Evolutionary conservation across 2,329 filamentous ascomycete genomes (phyloP).

Genomic region (Stemphylium beticola): DNA sequence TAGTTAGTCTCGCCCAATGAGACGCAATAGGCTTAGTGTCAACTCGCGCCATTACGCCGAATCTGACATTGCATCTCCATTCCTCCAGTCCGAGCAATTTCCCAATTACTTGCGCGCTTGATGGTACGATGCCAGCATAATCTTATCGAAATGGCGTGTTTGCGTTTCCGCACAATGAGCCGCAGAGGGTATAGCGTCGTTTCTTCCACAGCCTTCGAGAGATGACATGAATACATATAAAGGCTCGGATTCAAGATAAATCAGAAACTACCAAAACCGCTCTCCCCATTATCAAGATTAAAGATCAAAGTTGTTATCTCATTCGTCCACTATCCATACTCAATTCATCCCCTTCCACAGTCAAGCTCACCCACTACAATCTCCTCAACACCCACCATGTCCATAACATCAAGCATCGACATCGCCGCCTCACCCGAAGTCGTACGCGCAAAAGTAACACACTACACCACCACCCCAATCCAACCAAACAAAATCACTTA

Average conservation of each 20-base stretch:
- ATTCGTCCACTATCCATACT: background rate
- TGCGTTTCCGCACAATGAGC: conserved; percentile 6
- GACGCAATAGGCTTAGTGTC: background rate
- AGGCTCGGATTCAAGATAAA: background rate
- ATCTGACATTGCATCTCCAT: background rate
- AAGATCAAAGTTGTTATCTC: too few relatives aligned
- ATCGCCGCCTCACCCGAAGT: conserved; percentile 20
- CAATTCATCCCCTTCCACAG: background rate
- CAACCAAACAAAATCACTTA: background rate
- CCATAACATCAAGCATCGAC: conserved; percentile 19
- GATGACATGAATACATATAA: background rate
- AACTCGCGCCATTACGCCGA: background rate
- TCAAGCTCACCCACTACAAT: too few relatives aligned
- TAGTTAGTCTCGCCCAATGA: conserved; percentile 31
- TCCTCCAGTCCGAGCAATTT: background rate
- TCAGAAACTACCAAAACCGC: background rate
- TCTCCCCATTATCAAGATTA: background rate
- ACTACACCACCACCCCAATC: background rate
- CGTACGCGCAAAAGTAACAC: conserved; percentile 20
- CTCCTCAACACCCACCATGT: conserved; percentile 6
- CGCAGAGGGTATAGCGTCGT: conserved; percentile 3
- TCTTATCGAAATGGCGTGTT: background rate
- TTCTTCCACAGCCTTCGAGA: background rate
- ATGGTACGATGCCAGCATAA: background rate
- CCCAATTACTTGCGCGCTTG: too few relatives aligned